Conservation (phyloP, 345 rosid genomes). For the Ceriops tagal region DNA sequence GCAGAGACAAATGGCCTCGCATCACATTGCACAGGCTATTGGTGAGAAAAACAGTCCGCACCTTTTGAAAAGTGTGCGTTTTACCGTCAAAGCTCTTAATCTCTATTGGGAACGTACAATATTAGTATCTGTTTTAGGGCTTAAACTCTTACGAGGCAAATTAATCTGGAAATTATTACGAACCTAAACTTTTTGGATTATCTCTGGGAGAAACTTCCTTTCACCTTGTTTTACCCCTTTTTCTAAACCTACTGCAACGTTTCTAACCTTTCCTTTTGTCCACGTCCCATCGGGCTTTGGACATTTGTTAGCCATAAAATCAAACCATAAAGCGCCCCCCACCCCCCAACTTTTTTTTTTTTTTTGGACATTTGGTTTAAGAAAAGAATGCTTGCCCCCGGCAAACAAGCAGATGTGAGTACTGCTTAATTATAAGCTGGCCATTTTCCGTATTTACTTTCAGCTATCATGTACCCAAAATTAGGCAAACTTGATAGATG, state of each 20-base stretch:
- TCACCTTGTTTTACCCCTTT: neutral
- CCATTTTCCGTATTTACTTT: no score
- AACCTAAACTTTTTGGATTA: no score
- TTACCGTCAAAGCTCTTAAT: conserved; percentile 19
- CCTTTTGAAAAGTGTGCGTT: neutral
- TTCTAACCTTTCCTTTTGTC: neutral
- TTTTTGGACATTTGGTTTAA: neutral
- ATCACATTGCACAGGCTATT: neutral
- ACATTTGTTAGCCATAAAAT: neutral
- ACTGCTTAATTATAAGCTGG: no score
- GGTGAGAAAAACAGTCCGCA: conserved; percentile 7
- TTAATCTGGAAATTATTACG: no score
- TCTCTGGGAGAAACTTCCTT: conserved; percentile 2
- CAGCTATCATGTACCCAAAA: no score
- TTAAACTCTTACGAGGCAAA: no score
- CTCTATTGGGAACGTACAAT: neutral
- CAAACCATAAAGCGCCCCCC: neutral
- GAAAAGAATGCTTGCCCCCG: neutral
- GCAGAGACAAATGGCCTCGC: neutral
- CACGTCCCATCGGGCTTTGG: conserved; percentile 8
- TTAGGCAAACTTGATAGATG: no score
- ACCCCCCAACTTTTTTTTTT: no score
- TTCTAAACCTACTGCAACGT: neutral
- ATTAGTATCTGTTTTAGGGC: no score
- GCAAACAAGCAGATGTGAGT: neutral